phyloP scores from a whole-genome alignment of 2,329 filamentous ascomycete species.

The Xylaria sp. region DNA sequence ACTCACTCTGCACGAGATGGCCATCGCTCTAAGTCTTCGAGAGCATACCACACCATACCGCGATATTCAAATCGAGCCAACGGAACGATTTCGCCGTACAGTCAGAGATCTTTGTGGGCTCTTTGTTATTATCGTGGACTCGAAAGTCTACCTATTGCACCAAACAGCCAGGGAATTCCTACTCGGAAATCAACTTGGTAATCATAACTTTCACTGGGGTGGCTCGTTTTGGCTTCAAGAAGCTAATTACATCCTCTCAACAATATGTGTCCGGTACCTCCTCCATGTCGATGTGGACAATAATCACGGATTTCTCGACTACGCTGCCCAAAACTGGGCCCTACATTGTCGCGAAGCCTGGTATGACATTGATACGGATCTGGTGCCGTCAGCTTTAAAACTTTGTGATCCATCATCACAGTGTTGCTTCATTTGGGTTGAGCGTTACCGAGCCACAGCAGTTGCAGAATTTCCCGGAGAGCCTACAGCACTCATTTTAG shows the following conservation, averaged over 20 bases:
- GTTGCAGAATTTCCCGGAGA: background rate
- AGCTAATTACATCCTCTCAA: constrained; percentile 24
- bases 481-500: constrained; percentile 24
- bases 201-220: constrained; percentile 11
- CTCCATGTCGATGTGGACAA: background rate
- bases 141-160: constrained; percentile 52
- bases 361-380: background rate
- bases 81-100: constrained; percentile 31
- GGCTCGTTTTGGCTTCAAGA: constrained; percentile 18
- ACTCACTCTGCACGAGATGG: constrained; percentile 12
- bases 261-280: constrained; percentile 31
- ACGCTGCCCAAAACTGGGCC: constrained; percentile 28
- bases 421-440: constrained; percentile 14
- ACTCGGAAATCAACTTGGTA: constrained; percentile 20
- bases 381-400: background rate
- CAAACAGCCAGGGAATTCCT: constrained; percentile 55
- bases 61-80: background rate
- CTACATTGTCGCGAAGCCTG: constrained; percentile 22
- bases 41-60: background rate
- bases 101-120: constrained; percentile 50
- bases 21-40: background rate
- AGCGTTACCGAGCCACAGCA: background rate
- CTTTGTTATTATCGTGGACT: constrained; percentile 50
- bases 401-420: constrained; percentile 3
- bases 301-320: constrained; percentile 16